These are phyloP conservation scores for Phytophthora syringae DNA, from an alignment of 352 stramenopile species.

Conservation along the genomic window DNA sequence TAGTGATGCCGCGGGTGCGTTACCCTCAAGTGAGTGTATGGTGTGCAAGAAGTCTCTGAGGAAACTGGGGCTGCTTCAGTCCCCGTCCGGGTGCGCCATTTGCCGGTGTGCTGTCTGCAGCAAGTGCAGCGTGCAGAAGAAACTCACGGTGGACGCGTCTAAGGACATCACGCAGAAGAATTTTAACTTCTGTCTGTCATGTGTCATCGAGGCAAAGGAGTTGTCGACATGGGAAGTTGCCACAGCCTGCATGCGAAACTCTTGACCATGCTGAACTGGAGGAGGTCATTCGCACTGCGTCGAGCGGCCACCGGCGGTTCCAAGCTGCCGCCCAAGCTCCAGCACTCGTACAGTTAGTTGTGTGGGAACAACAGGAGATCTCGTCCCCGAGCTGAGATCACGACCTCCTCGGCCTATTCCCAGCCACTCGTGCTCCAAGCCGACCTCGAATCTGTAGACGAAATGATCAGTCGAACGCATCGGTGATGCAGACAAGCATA, in stretches of 20 bases:
- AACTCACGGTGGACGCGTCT: too few species aligned
- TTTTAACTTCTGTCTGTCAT: constrained; percentile 61
- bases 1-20: constrained; percentile 11
- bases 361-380: not conserved
- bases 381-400: not conserved
- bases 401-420: too few species aligned
- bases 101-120: constrained; percentile 40
- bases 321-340: not conserved
- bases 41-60: constrained; percentile 38
- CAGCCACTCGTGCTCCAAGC: too few species aligned
- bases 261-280: not conserved
- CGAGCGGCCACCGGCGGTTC: too few species aligned
- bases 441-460: too few species aligned
- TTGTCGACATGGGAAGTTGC: constrained; percentile 52
- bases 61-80: constrained; percentile 34
- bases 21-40: constrained; percentile 16
- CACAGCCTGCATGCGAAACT: constrained; percentile 21
- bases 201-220: constrained; percentile 49
- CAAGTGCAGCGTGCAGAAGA: too few species aligned
- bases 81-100: constrained; percentile 33
- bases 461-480: too few species aligned
- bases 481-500: too few species aligned
- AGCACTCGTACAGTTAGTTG: not conserved
- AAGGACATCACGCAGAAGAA: constrained; percentile 49
- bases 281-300: too few species aligned